Evolutionary conservation across 805 yeast species (phyloP).

Genomic region (Kluyveromyces starmeri): DNA sequence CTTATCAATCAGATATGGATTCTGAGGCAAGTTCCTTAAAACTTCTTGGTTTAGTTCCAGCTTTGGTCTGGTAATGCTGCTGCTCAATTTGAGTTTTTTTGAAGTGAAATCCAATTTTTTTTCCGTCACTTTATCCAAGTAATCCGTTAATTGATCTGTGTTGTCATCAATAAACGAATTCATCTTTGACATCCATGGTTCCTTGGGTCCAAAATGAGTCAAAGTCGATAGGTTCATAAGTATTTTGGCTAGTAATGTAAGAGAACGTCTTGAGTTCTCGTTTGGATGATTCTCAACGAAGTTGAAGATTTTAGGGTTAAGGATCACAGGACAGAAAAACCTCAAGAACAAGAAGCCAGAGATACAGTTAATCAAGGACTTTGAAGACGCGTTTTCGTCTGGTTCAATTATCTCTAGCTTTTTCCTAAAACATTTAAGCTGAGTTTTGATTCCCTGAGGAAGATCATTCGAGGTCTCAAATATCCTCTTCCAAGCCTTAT

Average conservation of each 20-base stretch:
- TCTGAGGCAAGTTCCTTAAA: conserved; percentile 53
- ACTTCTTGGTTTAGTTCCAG: conserved; percentile 40
- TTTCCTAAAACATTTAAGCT: conserved; percentile 52
- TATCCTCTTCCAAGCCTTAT: conserved; percentile 58
- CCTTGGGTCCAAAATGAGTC: conserved; percentile 68
- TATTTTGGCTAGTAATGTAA: conserved; percentile 74
- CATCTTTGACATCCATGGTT: conserved; percentile 66
- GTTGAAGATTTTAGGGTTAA: conserved; percentile 81
- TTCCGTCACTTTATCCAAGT: conserved; percentile 64
- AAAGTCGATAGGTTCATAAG: conserved; percentile 74
- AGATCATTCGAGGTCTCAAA: conserved; percentile 62
- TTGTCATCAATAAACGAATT: conserved; percentile 58
- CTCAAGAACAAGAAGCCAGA: conserved; percentile 79
- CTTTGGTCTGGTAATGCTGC: conserved; percentile 49
- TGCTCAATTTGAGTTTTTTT: conserved; percentile 46
- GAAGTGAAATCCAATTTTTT: conserved; percentile 58
- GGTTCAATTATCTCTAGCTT: conserved; percentile 52
- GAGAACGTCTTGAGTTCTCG: conserved; percentile 63
- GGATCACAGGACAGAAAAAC: conserved; percentile 81
- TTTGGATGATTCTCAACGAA: conserved; percentile 62
- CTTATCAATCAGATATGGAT: conserved; percentile 62
- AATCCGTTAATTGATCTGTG: conserved; percentile 50
- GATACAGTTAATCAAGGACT: conserved; percentile 56
- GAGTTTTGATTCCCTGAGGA: conserved; percentile 57
- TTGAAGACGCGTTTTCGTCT: conserved; percentile 40